Evolutionary conservation across 2,329 filamentous ascomycete species (phyloP), one percentile per base, ranked within the genome.

Genomic region (Acephala macrosclerotiorum): DNA sequence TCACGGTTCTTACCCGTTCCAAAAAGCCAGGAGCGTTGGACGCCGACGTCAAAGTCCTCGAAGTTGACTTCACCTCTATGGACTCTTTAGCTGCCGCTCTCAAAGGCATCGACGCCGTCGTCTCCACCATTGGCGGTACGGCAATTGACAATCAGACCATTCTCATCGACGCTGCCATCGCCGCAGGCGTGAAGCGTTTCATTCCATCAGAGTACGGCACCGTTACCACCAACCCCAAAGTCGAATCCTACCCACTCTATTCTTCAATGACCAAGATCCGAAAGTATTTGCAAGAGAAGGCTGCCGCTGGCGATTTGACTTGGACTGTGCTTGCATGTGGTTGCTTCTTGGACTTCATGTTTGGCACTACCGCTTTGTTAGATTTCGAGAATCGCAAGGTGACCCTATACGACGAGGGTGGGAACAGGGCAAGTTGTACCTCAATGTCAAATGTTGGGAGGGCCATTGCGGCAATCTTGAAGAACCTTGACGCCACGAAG

Each of bases 141-240:
- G 65, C 55, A 14, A 35, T 68, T 9, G 65, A 64, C 9, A 61
- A 35, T 73, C 77, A 53, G 77, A 64, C 63, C 14, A 25, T 78
- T 55, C 75, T 89, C 63, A 82, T 89, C 59, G 83, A 89, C 59
- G 88, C 87, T 1, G 82, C 86, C n/a, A 80, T 85, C 45, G 81
- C 81, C 33, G 86, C 86, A 1, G 84, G 85, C n/a, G 85, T 90
- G 8, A 82, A 85, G 72, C 81, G 85, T 20, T 88, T 89, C 77
- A 79, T 90, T 42, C 86, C 87, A 1, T 84, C 84, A 12, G 87
- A 90, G 64, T 90, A 83, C 42, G 78, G 77, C 18, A 74, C 75
- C 47, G 71, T 77, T 77, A 77, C 65, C 0, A 58, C 61, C 22
- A 66, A 53, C 33, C 62, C 66, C 8, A 68, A 70, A 47, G 29